Percentiles rank a stretch among this genome's conserved stretches.
These are phyloP conservation scores for Nemania sp. DNA, from an alignment of 2,329 filamentous ascomycete genomes.

Conservation along the genomic window DNA sequence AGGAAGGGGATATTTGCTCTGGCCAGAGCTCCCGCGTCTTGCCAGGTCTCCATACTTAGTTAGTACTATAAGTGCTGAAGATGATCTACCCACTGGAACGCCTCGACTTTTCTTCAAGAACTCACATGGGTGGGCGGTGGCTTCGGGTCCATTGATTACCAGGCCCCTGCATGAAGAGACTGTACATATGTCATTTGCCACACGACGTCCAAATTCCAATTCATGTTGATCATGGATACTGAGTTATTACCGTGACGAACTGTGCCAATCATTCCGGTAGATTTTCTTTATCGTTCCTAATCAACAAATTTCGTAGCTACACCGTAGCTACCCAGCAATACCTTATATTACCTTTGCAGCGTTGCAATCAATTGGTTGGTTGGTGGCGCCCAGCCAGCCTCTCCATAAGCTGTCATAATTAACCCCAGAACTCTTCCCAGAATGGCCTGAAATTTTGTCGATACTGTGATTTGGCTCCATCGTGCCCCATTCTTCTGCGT, in stretches of 20 bases:
- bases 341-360: constrained; percentile 42
- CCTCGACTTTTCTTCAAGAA: constrained; percentile 8
- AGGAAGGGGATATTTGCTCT: constrained; percentile 45
- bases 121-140: constrained; percentile 26
- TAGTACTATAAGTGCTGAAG: constrained; percentile 34
- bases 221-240: constrained; percentile 25
- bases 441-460: constrained; percentile 42
- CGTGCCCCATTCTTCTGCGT: constrained; percentile 25
- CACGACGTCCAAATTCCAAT: constrained; percentile 21
- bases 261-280: constrained; percentile 29
- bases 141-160: constrained; percentile 33
- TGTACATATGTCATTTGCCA: constrained; percentile 31
- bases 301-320: constrained; percentile 19
- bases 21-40: constrained; percentile 33
- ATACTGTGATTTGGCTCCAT: constrained; percentile 30
- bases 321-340: constrained; percentile 11
- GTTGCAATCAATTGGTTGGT: constrained; percentile 43
- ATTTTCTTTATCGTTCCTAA: constrained; percentile 20
- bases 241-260: constrained; percentile 22
- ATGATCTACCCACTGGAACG: constrained; percentile 19
- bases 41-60: constrained; percentile 37
- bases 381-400: constrained; percentile 46
- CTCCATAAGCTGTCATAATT: constrained; percentile 45
- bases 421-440: too few species aligned
- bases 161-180: constrained; percentile 30